Base-by-base conservation (phyloP, 345 rosid genomes). In the Camelina neglecta region DNA sequence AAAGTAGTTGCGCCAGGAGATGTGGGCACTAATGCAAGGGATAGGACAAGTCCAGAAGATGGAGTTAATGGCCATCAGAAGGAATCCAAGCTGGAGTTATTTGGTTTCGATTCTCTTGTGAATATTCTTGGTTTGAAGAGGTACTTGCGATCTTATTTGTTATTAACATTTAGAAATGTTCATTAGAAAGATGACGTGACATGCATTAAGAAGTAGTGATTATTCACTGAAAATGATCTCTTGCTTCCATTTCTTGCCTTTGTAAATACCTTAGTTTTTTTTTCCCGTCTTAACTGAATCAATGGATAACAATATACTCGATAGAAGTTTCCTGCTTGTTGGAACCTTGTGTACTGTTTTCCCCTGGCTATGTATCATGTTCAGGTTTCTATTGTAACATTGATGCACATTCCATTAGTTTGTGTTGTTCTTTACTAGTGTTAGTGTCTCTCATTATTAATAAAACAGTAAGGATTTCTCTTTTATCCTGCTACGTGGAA, bases 71-170 rank as follows among this genome's bases (percentile, higher is more conserved):
- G 89, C 33, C 78, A 84, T n/a, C 91, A 79, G 39, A 79, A 76
- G n/a, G 93, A 90, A 63, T 82, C 93, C 65, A 93, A 84, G 69
- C 83, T 96, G 84, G 99, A 96, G 76, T 81, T 96, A 80, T 96
- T 96, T 87, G 99, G 99, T 82, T 96, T 95, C 20, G 99, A 93
- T 83, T 95, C 99, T 63, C 98, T 96, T 75, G 99, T 96, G 62
- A 91, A 85, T 76, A 93, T 96, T 83, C 99, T 96, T 80, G 99
- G 99, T 65, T 90, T 96, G 74, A 89, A 83, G 81, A 96, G 98
- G 99, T 96, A 81, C 41, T 69, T 44, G 33, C n/a, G 16, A 45
- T 67, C 26, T 72, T 59, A 36, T 41, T 51, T 73, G 39, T 61
- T 72, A 8, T 66, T 36, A 41, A 23, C 21, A 6, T 38, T 18